These are phyloP conservation scores for Mycena metata DNA, from an alignment of 768 basidiomycete species.

Conservation along the genomic window DNA sequence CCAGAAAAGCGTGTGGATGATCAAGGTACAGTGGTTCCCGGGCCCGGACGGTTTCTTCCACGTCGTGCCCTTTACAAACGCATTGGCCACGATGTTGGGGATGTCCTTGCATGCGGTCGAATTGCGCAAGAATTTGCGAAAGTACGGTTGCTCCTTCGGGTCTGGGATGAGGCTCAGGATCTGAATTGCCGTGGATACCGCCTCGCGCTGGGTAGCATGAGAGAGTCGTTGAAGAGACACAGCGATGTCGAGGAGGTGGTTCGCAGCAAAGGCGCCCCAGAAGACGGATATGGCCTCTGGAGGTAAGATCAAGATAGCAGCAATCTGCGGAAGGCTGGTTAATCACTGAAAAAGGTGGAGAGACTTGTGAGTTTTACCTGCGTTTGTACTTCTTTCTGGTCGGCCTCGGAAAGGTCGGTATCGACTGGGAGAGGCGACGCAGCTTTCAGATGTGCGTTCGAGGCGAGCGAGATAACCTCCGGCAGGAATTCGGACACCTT, in stretches of 20 bases:
- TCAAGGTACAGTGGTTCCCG: slow-evolving; percentile 31
- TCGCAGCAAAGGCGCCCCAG: slow-evolving; percentile 35
- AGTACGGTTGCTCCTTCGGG: slow-evolving; percentile 38
- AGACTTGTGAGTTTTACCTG: slow-evolving; percentile 6
- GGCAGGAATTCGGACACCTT: slow-evolving; percentile 17
- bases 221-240: slow-evolving; percentile 34
- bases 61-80: slow-evolving; percentile 30
- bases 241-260: slow-evolving; percentile 35
- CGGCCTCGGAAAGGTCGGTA: slow-evolving; percentile 27
- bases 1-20: slow-evolving; percentile 39
- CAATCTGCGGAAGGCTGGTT: slow-evolving; percentile 9
- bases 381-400: slow-evolving; percentile 27
- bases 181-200: slow-evolving; percentile 34
- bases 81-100: slow-evolving; percentile 32
- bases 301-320: slow-evolving; percentile 32
- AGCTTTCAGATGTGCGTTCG: slow-evolving; percentile 28
- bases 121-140: slow-evolving; percentile 39
- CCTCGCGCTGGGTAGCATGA: slow-evolving; percentile 35
- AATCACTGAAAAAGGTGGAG: not conserved
- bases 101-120: slow-evolving; percentile 31
- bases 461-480: slow-evolving; percentile 12
- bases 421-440: slow-evolving; percentile 24
- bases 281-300: slow-evolving; percentile 30
- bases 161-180: slow-evolving; percentile 40
- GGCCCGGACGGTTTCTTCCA: slow-evolving; percentile 26